Conservation (phyloP, 2,329 filamentous ascomycete genomes). For the Cladosporium sp. region DNA sequence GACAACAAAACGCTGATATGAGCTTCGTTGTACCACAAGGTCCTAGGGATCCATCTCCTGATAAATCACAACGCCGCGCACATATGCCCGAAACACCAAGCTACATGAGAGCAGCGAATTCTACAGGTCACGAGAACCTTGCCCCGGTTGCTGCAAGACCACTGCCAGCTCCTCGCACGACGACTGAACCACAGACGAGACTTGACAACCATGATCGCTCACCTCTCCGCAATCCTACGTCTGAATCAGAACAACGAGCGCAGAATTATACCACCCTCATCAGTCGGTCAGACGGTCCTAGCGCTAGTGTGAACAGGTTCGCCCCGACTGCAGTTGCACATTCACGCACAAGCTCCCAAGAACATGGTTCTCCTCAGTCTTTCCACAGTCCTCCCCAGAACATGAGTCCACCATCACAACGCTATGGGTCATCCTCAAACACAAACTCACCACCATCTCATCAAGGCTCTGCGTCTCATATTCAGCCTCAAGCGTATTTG, state of each 20-base stretch:
- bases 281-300: conserved; percentile 12
- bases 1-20: neutral
- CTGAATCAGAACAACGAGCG: neutral
- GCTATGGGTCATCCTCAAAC: neutral
- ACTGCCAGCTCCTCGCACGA: conserved; percentile 12
- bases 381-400: neutral
- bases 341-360: neutral
- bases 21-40: conserved; percentile 6
- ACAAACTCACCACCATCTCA: conserved; percentile 1
- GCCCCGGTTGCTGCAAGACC: conserved; percentile 6
- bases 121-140: neutral
- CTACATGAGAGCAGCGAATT: conserved; percentile 16
- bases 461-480: neutral
- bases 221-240: conserved; percentile 15
- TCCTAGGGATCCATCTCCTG: conserved; percentile 9
- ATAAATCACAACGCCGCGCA: conserved; percentile 2
- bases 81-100: conserved; percentile 12
- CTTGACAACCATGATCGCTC: conserved; percentile 16
- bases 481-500: neutral
- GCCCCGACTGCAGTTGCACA: neutral
- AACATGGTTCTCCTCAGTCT: neutral
- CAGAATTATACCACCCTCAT: no score
- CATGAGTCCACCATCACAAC: neutral
- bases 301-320: conserved; percentile 12
- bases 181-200: conserved; percentile 12